Evolutionary conservation across 768 basidiomycete genomes (phyloP).

Genomic region (Sporobolomyces roseus): DNA sequence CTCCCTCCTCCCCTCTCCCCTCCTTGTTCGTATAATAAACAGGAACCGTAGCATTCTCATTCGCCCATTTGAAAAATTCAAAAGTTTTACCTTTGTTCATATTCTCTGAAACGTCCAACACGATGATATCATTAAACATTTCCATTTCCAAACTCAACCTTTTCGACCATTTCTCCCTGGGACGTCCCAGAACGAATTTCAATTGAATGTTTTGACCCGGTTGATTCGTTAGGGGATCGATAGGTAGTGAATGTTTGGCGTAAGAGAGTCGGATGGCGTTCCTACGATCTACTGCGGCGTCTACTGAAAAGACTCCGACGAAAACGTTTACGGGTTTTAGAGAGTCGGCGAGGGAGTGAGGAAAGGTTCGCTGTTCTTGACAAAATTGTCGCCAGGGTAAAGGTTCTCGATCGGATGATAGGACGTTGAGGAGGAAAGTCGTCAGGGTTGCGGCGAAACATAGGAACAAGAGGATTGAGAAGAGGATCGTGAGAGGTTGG

Average conservation of each 20-base stretch:
- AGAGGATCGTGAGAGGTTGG: slow-evolving; percentile 49
- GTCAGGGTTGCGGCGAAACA: slow-evolving; percentile 78
- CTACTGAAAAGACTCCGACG: slow-evolving; percentile 84
- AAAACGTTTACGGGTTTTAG: slow-evolving; percentile 80
- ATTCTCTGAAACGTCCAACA: slow-evolving; percentile 62
- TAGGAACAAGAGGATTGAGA: slow-evolving; percentile 70
- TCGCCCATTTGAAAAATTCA: slow-evolving; percentile 88
- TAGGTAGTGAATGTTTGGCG: slow-evolving; percentile 70
- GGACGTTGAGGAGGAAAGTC: slow-evolving; percentile 78
- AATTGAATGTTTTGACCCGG: slow-evolving; percentile 68
- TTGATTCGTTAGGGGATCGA: slow-evolving; percentile 67
- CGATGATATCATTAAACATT: slow-evolving; percentile 76
- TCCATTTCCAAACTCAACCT: slow-evolving; percentile 84
- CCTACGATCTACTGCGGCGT: slow-evolving; percentile 75
- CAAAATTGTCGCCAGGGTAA: slow-evolving; percentile 94
- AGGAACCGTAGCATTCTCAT: slow-evolving; percentile 80
- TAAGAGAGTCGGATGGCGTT: slow-evolving; percentile 84
- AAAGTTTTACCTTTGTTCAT: slow-evolving; percentile 95
- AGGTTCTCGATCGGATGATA: slow-evolving; percentile 93
- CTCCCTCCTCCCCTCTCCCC: slow-evolving; percentile 27
- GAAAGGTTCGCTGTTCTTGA: slow-evolving; percentile 60
- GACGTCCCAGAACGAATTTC: slow-evolving; percentile 82
- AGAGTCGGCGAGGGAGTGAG: slow-evolving; percentile 66
- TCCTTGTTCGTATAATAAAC: slow-evolving; percentile 40
- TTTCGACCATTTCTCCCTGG: slow-evolving; percentile 71